Evolutionary conservation across 208 protist species (phyloP).

Genomic region (Crithidia thermophila): DNA sequence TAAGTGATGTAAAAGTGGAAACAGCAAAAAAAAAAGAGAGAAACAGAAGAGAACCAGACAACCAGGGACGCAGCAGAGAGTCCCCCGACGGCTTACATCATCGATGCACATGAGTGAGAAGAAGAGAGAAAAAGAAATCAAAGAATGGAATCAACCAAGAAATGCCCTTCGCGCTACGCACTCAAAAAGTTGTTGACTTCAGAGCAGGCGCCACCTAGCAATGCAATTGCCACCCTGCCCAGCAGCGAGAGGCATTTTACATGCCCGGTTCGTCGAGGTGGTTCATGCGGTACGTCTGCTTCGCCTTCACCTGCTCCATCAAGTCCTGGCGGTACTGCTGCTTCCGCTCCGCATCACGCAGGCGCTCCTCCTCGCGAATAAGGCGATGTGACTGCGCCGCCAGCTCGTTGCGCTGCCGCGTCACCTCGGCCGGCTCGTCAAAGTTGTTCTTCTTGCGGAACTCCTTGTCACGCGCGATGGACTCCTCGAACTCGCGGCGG

Average conservation of each 20-base stretch:
- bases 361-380: constrained; percentile 62
- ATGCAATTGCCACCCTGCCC: no score
- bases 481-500: constrained; percentile 67
- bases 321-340: constrained; percentile 72
- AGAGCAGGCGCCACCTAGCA: no score
- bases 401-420: constrained; percentile 69
- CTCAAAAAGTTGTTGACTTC: no score
- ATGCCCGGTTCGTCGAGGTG: constrained; percentile 61
- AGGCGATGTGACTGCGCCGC: constrained; percentile 54
- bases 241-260: constrained; percentile 6
- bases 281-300: constrained; percentile 65
- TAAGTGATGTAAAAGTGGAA: background rate
- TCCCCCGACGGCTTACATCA: background rate
- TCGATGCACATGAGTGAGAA: background rate
- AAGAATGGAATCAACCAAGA: no score
- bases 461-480: constrained; percentile 72
- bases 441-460: constrained; percentile 77
- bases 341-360: constrained; percentile 46
- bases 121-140: background rate
- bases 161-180: no score
- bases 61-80: background rate
- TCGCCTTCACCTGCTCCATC: constrained; percentile 75
- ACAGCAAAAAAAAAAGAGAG: background rate
- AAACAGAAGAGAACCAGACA: background rate
- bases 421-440: constrained; percentile 72